These are phyloP conservation scores for Diaporthe sp. DNA, from an alignment of 2,329 filamentous ascomycete species.

Conservation along the genomic window DNA sequence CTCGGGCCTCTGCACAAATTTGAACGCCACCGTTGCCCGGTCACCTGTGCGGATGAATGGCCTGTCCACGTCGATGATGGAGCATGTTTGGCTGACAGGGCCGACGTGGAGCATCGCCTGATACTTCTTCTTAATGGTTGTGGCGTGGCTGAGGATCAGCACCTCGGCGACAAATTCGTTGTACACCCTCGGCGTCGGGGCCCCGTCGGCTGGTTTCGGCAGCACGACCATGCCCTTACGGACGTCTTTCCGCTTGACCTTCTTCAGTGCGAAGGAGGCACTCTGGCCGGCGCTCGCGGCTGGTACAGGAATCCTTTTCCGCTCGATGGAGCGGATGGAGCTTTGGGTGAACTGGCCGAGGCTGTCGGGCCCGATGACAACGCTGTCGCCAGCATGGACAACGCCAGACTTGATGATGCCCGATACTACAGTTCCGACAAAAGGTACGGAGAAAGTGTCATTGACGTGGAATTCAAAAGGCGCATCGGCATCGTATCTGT, in stretches of 20 bases:
- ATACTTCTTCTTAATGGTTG: slow-evolving; percentile 96
- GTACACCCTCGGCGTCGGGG: slow-evolving; percentile 78
- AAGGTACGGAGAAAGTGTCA: slow-evolving; percentile 97
- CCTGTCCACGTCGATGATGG: slow-evolving; percentile 98
- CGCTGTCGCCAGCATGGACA: slow-evolving; percentile 89
- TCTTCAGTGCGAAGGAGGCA: slow-evolving; percentile 90
- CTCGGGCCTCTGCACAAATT: slow-evolving; percentile 94
- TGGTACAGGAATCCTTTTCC: slow-evolving; percentile 90
- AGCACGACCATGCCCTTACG: slow-evolving; percentile 98
- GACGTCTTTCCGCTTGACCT: slow-evolving; percentile 90
- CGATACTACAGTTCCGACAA: slow-evolving; percentile 95
- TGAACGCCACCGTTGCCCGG: slow-evolving; percentile 92
- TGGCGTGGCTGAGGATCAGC: slow-evolving; percentile 93
- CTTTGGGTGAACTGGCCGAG: slow-evolving; percentile 91
- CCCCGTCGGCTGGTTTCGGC: slow-evolving; percentile 79
- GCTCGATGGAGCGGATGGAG: slow-evolving; percentile 90
- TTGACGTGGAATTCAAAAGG: slow-evolving; percentile 97
- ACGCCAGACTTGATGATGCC: slow-evolving; percentile 92
- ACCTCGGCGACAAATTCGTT: slow-evolving; percentile 88
- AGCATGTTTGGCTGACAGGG: slow-evolving; percentile 93
- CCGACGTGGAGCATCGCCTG: slow-evolving; percentile 99
- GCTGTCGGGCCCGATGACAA: slow-evolving; percentile 91
- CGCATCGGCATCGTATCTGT: slow-evolving; percentile 84
- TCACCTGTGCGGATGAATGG: slow-evolving; percentile 95
- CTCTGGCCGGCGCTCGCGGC: slow-evolving; percentile 93